Base-by-base conservation (phyloP, 805 yeast species). In the Ogataea zsoltii region DNA sequence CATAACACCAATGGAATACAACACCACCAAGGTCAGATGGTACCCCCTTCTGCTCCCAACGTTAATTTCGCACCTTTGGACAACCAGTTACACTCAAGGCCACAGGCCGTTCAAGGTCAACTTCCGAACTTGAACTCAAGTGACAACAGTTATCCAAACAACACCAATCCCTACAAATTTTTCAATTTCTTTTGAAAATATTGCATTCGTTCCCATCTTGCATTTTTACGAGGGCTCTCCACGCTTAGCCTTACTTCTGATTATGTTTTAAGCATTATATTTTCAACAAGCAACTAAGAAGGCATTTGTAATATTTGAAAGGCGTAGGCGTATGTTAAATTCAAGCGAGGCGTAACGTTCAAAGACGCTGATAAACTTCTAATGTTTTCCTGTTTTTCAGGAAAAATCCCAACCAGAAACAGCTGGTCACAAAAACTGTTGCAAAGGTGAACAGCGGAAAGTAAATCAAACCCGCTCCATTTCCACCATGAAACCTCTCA, bases 391-490 rank as follows among this genome's bases (percentile, higher is more conserved):
- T 50, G 48, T 58, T 42, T 13, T 23, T 40, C 14, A 55, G 31
- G 35, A 55, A 64, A 45, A 65, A 64, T 4, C 11, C 33, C 7
- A 54, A 16, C 71, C 71, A 67, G 29, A 59, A 31, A 1, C 42
- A 7, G 3, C 57, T 54, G 1, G 66, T 61, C 6, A 42, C n/a
- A 9, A 46, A 35, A 29, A 67, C 65, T 2, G 58, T 37, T 2
- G 53, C 15, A 12, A 58, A 49, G 2, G 54, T 50, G 23, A 59
- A 42, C 0, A 46, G 35, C 0, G 71, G 71, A 39, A 67, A 66
- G 37, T 61, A 65, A 2, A 50, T 49, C 29, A 67, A 50, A 0
- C 69, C 70, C n/a, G 52, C 56, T 34, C 70, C 70, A 42, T 56
- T 42, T 11, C 56, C 58, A 13, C 45, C 54, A 12, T 60, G 65